Base-by-base conservation (phyloP, 495 filamentous ascomycete species). In the Echria macrotheca region DNA sequence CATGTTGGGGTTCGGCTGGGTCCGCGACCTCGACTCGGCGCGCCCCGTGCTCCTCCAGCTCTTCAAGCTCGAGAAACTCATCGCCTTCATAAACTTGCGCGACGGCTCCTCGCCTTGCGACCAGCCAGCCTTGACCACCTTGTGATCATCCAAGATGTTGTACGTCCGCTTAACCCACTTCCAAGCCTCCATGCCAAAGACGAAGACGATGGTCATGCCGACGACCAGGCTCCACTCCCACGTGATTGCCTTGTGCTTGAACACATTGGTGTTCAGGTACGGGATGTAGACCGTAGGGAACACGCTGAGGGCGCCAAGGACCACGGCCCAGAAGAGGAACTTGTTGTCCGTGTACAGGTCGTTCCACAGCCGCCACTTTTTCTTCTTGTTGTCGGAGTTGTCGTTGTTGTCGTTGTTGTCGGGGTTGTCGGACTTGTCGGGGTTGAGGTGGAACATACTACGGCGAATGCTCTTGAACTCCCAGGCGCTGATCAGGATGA, bases 231-330 rank as follows among this genome's bases (percentile, higher is more conserved):
- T 78, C 85, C 86, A 88, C 60, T 89, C 85, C 86, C 85, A 88
- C 46, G 58, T 74, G 40, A 90, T 87, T 17, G 71, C 68, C n/a
- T 67, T 73, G 59, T 90, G 86, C 64, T 86, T 87, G 74, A 90
- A 89, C 2, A 90, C 84, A 7, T 71, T 60, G 1, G 60, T 70
- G 63, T 88, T 89, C 21, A 90, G 64, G 12, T 71, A 75, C 0
- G 86, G 86, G 25, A 90, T 83, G 56, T 89, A 88, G 0, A 89
- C 77, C 4, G 82, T 77, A 0, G 85, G 84, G 56, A 89, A 89
- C 4, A 86, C 78, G 53, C 78, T 76, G 15, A 86, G 31, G 35
- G 79, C 80, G 6, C 84, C 86, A 21, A 83, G 70, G 28, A 83
- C 66, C 15, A 89, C 81, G 29, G 83, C 74, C 75, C 75, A 88